Evolutionary conservation across 352 stramenopile species (phyloP).

Genomic region (Peronospora farinosa): DNA sequence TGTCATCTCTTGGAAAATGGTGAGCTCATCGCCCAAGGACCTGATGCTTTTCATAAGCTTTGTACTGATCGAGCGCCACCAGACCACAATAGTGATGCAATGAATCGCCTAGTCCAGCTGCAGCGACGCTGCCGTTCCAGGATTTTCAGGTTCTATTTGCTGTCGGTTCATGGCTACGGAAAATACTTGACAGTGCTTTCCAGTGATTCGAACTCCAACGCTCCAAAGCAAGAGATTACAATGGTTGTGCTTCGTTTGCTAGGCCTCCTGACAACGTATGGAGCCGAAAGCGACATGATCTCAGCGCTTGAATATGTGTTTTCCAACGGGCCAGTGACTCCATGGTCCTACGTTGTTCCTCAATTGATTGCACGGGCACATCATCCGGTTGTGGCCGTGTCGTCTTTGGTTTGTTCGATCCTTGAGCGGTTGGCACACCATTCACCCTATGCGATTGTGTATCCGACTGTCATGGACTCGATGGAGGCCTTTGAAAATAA

Average conservation of each 20-base stretch:
- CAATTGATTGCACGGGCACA: slow-evolving; percentile 63
- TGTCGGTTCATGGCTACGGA: slow-evolving; percentile 41
- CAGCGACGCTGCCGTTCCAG: slow-evolving; percentile 32
- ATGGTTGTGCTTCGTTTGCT: slow-evolving; percentile 60
- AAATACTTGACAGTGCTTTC: slow-evolving; percentile 27
- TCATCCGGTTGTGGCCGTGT: slow-evolving; percentile 49
- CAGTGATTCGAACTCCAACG: slow-evolving; percentile 1
- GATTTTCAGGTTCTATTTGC: slow-evolving; percentile 30
- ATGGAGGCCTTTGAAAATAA: slow-evolving; percentile 18
- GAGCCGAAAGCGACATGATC: slow-evolving; percentile 38
- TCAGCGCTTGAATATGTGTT: slow-evolving; percentile 43
- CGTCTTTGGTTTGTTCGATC: slow-evolving; percentile 45
- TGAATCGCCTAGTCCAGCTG: slow-evolving; percentile 32
- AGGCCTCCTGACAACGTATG: slow-evolving; percentile 56
- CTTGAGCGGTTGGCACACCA: slow-evolving; percentile 58
- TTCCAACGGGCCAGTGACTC: slow-evolving; percentile 37
- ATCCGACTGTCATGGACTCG: slow-evolving; percentile 65
- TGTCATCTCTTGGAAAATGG: slow-evolving; percentile 50
- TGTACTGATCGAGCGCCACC: slow-evolving; percentile 18
- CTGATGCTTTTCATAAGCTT: slow-evolving; percentile 33
- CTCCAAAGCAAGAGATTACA: slow-evolving; percentile 30
- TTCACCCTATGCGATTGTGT: slow-evolving; percentile 64
- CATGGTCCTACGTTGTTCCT: slow-evolving; percentile 64
- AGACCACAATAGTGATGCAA: slow-evolving; percentile 5
- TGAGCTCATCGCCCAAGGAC: slow-evolving; percentile 30